Base-by-base conservation (phyloP, 2,329 filamentous ascomycete genomes). In the Myriosclerotinia curreyana region DNA sequence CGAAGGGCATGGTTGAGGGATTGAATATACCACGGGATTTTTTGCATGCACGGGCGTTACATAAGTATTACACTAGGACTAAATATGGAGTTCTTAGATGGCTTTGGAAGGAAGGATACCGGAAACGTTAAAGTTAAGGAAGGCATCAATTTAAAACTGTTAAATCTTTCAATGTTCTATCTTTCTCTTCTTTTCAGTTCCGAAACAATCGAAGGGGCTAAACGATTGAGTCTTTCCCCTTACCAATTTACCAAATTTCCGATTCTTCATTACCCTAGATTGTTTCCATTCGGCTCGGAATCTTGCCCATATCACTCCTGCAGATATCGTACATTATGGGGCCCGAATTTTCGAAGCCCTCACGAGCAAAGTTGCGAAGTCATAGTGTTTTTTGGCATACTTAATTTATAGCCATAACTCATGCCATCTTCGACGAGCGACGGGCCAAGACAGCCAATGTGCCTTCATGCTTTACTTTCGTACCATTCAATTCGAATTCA, bases 1-100 rank as follows among this genome's bases (percentile, higher is more conserved):
- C 83, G 93, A 66, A 82, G 93, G 69, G 94, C 92, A 12, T 99
- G 95, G 92, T 77, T 98, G 72, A 64, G 53, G 54, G 61, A 64
- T 46, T 64, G 46, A 64, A 38, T 51, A 51, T 49, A 59, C 31
- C 25, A 22, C 48, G 14, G 46, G 5, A 11, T 25, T 38, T 59
- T 58, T 59, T 59, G 55, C 55, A 49, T 59, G 44, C 8, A 36
- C 31, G 14, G 31, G 55, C 55, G 55, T 59, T 36, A 42, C 31
- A 25, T 51, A 28, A 38, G 36, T 25, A 8, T 58, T 20, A 28
- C 28, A 58, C 17, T 17, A 28, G 42, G 36, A 25, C n/a, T 56
- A 5, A 36, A 59, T 49, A 50, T 36, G 46, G 53, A 54, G 40
- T 60, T 51, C 31, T 58, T 59, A 42, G 55, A 48, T 48, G 55